Base-by-base conservation (phyloP, 1,284 basidiomycete species). In the Lentinula novae-zelandiae region DNA sequence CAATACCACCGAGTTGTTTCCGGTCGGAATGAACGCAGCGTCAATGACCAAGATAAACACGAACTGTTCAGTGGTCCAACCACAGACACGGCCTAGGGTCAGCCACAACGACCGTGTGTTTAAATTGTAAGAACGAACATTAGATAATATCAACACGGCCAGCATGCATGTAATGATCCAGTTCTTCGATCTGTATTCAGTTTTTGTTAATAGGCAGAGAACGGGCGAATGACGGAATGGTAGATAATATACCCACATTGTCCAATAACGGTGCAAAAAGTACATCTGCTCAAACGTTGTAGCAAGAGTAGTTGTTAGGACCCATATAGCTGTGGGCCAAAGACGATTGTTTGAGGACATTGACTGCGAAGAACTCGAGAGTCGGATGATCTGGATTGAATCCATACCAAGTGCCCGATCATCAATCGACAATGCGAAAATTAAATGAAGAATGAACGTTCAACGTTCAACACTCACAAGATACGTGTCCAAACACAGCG, bases 191-290 rank as follows among this genome's bases (percentile, higher is more conserved):
- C 56, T 57, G 10, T 8, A 7, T 1, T 7, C 12, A 2, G 15
- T 13, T 15, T 34, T 34, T 9, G n/a, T 31, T n/a, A 12, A 20
- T 4, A 27, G 2, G 27, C 0, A 27, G 27, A 27, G 27, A 27
- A 27, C 27, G 27, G 27, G 27, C 27, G 2, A 27, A 27, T 27
- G 27, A 27, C 27, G 27, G 27, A 27, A 27, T 27, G 27, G 27
- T 27, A 22, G 15, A 60, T 34, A 15, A 58, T 17, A 5, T 6
- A 27, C 61, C 50, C 40, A 63, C 62, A 63, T 60, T 13, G 46
- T 22, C 62, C 62, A 63, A 39, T 57, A 63, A 12, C 62, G 62
- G 57, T 60, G 51, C 4, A 53, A n/a, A 31, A 63, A 63, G 36
- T 60, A 63, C 8, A 39, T 34, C 44, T 63, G 62, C 20, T 63